These are phyloP conservation scores for Typha latifolia DNA, from an alignment of 176 grass and related monocot species.

Conservation along the genomic window DNA sequence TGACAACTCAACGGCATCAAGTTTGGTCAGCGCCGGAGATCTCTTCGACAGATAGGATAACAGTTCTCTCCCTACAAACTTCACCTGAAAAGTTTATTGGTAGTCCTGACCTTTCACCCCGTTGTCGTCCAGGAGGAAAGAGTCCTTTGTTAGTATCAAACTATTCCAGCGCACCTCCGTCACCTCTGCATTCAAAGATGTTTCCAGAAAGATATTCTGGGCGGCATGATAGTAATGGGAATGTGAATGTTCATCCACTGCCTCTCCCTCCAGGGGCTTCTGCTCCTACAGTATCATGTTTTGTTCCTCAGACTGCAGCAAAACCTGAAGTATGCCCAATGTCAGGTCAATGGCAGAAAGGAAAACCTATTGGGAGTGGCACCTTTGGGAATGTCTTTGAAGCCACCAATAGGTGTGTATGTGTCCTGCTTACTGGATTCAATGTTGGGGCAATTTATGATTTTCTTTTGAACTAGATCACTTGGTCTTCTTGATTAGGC, in stretches of 20 bases:
- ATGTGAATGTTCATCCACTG: conserved; percentile 49
- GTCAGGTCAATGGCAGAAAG: conserved; percentile 85
- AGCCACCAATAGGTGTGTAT: conserved; percentile 64
- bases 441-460: neutral
- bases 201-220: conserved; percentile 35
- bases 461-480: conserved; percentile 12
- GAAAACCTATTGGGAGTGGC: conserved; percentile 83
- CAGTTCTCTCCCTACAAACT: conserved; percentile 29
- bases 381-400: conserved; percentile 93
- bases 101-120: conserved; percentile 44
- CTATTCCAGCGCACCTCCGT: conserved; percentile 52
- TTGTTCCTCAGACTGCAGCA: conserved; percentile 27
- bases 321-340: conserved; percentile 45
- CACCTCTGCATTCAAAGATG: conserved; percentile 48
- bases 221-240: conserved; percentile 29
- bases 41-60: conserved; percentile 35
- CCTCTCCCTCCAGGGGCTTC: conserved; percentile 59
- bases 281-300: conserved; percentile 39
- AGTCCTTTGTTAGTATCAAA: conserved; percentile 40
- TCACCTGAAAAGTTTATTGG: conserved; percentile 44
- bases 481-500: conserved; percentile 29
- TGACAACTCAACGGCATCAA: conserved; percentile 28
- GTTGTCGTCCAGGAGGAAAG: conserved; percentile 38
- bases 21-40: conserved; percentile 37
- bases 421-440: neutral